phyloP scores from a whole-genome alignment of 441 rosid species.

The Daphne laureola region DNA sequence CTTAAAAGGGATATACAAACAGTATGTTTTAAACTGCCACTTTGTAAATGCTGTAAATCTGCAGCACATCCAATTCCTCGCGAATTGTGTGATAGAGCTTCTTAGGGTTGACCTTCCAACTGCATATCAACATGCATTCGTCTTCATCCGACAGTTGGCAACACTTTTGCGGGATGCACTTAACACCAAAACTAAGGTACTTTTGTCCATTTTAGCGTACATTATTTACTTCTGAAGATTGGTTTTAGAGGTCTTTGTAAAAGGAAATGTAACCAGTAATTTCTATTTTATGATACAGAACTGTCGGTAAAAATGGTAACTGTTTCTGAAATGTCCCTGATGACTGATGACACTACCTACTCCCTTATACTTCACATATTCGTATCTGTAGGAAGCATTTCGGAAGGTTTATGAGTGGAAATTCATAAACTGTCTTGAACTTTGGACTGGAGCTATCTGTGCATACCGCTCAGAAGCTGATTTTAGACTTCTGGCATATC shows the following conservation, averaged over 20 bases:
- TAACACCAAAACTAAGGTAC: constrained; percentile 84
- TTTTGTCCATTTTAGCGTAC: constrained; percentile 1
- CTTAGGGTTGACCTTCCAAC: constrained; percentile 73
- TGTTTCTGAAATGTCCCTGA: too few relatives aligned
- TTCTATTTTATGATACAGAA: too few relatives aligned
- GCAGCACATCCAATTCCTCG: constrained; percentile 77
- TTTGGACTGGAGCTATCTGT: constrained; percentile 94
- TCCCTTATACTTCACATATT: not conserved
- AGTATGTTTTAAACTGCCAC: constrained; percentile 84
- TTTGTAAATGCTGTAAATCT: constrained; percentile 71
- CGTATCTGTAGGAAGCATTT: constrained; percentile 58
- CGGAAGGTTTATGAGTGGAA: constrained; percentile 96
- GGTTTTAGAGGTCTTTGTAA: too few relatives aligned
- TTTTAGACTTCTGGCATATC: constrained; percentile 84
- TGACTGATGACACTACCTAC: too few relatives aligned
- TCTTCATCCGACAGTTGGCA: constrained; percentile 80
- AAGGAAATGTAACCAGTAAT: too few relatives aligned
- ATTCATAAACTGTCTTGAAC: constrained; percentile 88
- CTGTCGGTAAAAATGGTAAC: too few relatives aligned
- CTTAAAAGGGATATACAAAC: constrained; percentile 86
- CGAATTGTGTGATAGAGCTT: constrained; percentile 78
- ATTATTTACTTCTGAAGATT: not conserved
- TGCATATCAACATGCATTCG: constrained; percentile 92
- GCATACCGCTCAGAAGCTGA: constrained; percentile 63
- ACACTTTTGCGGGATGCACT: constrained; percentile 83